Conservation (phyloP, 441 rosid species). For the Kokia cookei region DNA sequence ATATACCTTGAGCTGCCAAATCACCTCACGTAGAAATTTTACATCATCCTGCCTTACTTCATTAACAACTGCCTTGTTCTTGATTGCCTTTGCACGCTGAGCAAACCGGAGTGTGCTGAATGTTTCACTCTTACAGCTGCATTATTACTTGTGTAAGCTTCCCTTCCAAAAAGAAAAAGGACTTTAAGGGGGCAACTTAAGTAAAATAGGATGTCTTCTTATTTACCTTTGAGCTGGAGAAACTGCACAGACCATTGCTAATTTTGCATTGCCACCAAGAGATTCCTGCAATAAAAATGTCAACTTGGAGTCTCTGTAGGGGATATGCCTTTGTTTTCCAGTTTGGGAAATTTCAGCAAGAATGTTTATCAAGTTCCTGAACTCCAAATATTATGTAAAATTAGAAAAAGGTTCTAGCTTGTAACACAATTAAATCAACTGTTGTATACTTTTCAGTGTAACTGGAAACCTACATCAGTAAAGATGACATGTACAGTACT, state of each 20-base stretch:
- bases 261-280: slow-evolving; percentile 98
- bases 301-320: slow-evolving; percentile 97
- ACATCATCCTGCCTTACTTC: slow-evolving; percentile 98
- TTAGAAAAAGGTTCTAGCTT: slow-evolving; percentile 8
- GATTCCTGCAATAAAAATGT: slow-evolving; percentile 97
- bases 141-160: slow-evolving; percentile 20
- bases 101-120: slow-evolving; percentile 96
- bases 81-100: slow-evolving; percentile 93
- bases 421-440: neutral
- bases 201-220: slow-evolving; percentile 2
- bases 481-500: neutral
- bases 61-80: slow-evolving; percentile 91
- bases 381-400: slow-evolving; percentile 11
- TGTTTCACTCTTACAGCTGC: slow-evolving; percentile 93
- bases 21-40: slow-evolving; percentile 83
- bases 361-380: slow-evolving; percentile 97
- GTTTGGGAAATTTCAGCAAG: slow-evolving; percentile 98
- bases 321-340: slow-evolving; percentile 98
- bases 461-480: neutral
- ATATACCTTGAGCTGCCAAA: slow-evolving; percentile 79
- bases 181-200: neutral
- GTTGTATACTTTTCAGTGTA: neutral
- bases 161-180: neutral
- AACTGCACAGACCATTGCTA: slow-evolving; percentile 96
- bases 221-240: slow-evolving; percentile 86